Evolutionary conservation across 192 early-diverging fungal genomes (phyloP), one percentile per base, ranked within the genome.

Genomic region (Geranomyces michiganensis): DNA sequence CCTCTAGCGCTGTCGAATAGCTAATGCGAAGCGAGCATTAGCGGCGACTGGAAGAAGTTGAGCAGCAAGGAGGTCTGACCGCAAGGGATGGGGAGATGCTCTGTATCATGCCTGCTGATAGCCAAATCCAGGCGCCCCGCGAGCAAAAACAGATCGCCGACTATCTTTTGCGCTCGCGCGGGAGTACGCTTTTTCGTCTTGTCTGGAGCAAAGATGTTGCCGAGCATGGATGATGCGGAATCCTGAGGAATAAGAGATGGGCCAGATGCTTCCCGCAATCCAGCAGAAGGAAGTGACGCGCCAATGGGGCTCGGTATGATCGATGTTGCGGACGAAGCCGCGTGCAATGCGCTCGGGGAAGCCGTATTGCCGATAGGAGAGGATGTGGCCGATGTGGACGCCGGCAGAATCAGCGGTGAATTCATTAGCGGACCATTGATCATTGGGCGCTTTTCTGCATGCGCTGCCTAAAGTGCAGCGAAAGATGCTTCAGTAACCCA

Each of bases 61-160:
- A 26, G 53, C 53, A 55, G 27, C 21, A 14, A 8, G 27, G 53
- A 29, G 27, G 3, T 55, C 27, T 26, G 53, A 29, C 53, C 53
- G 33, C 10, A 68, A 6, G 47, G 2, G 24, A 27, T 5, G 29
- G 26, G 14, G 24, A 53, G 5, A 15, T 24, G 26, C n/a, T 47
- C 56, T 30, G 17, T 19, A 43, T 48, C 4, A 45, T 78, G 87
- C 87, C 82, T 78, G 45, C 66, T 70, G n/a, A 90, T 85, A 6
- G 92, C 92, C 65, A 89, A 78, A 3, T 92, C 89, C 31, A 90
- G 63, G 47, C 88, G 71, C 21, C 92, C 92, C 33, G 90, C 84
- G 76, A 93, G 71, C 56, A 93, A 64, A 78, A 87, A 93, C 56
- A 93, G 68, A 76, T 93, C 92, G 7, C 82, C 90, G 10, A 91